Base-by-base conservation (phyloP, 2,329 filamentous ascomycete species). In the Aureobasidium sp. region DNA sequence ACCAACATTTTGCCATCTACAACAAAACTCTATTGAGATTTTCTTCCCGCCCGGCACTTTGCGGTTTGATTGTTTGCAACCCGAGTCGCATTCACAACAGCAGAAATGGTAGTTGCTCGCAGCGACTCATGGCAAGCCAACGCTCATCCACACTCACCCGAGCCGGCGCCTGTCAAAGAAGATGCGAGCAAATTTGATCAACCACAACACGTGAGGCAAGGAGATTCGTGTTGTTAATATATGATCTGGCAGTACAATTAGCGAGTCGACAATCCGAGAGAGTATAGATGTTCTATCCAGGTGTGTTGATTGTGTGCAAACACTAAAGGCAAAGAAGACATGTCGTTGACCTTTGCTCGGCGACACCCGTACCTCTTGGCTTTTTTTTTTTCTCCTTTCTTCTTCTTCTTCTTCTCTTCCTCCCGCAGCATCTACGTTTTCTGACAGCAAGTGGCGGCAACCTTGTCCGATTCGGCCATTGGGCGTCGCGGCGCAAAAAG, bases 381-480 rank as follows among this genome's bases (percentile, higher is more conserved):
- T 41, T 22, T 25, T 7, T 15, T 34, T 34, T 12, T 3, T 34
- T 11, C 31, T 11, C 31, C 11, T 37, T n/a, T 3, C n/a, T 20
- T 15, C 20, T 27, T 20, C 25, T 27, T 15, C 7, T 3, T 17
- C n/a, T 25, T 42, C 14, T n/a, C 6, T 17, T 7, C 11, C 20
- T 55, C 36, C 51, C 51, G 37, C 51, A 20, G 53, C 53, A 57
- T 57, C 53, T 57, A 57, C 53, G 53, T 57, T 57, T 45, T 57
- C 41, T 57, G 53, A 57, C 53, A 57, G 31, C 31, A 34, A 12
- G 31, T 34, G 31, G 31, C 3, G 52, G 39, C 51, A 29, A 41
- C 15, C 51, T 25, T 52, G 31, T 52, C 20, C 20, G 25, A 48
- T 48, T 31, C 5, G 25, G 45, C 45, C 25, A 25, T 15, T 11